These are phyloP conservation scores for Sabuloglossum arenarium DNA, from an alignment of 495 filamentous ascomycete genomes.

Conservation along the genomic window DNA sequence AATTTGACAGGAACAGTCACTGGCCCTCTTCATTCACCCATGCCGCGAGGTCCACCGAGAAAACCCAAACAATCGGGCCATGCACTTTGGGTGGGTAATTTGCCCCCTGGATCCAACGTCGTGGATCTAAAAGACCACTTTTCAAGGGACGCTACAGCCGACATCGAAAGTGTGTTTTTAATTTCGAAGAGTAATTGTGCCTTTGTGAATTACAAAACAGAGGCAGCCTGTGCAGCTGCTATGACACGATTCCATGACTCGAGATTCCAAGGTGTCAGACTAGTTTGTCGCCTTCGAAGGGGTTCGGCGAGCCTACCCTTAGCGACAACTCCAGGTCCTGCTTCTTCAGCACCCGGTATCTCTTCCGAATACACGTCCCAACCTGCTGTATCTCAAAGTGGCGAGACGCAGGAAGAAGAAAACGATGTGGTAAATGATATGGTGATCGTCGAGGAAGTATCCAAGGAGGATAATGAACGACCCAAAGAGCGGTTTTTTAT, in stretches of 20 bases:
- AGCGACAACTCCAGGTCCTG: conserved; percentile 26
- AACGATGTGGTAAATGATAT: too few species aligned
- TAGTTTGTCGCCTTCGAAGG: conserved; percentile 82
- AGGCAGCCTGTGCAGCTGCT: conserved; percentile 52
- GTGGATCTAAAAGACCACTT: conserved; percentile 79
- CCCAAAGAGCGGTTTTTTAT: conserved; percentile 64
- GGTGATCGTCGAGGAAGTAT: not conserved
- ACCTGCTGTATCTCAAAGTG: not conserved
- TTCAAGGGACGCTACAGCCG: conserved; percentile 51
- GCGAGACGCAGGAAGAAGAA: not conserved
- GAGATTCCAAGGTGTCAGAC: conserved; percentile 61
- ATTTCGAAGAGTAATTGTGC: conserved; percentile 98
- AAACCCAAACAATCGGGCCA: conserved; percentile 44
- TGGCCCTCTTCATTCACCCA: not conserved
- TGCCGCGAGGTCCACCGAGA: not conserved
- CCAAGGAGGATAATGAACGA: not conserved
- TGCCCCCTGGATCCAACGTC: conserved; percentile 62
- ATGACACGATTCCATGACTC: conserved; percentile 80
- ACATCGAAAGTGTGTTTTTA: conserved; percentile 78
- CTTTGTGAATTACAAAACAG: conserved; percentile 88
- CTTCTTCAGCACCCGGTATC: conserved; percentile 1
- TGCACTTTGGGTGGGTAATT: conserved; percentile 91
- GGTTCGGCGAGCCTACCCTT: conserved; percentile 19
- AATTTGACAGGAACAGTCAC: not conserved
- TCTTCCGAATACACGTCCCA: not conserved